Percentiles rank a stretch among this genome's conserved stretches.
Conservation (phyloP, 306 rosid genomes). For the Lathyrus oleraceus region DNA sequence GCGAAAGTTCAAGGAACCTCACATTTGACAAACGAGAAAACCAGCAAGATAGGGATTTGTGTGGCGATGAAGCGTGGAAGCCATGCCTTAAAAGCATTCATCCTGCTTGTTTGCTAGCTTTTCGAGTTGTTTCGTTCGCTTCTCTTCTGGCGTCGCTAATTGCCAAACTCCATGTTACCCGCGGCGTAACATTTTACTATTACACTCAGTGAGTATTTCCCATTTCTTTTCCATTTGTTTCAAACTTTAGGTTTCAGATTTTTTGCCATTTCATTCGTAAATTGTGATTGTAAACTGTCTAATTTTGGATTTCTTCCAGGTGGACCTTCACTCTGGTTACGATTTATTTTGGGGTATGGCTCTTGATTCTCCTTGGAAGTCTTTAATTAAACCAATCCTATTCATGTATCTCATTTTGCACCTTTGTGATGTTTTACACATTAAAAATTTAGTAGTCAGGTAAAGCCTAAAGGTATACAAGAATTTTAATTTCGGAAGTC, state of each 20-base stretch:
- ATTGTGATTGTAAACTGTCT: neutral
- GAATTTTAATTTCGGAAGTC: constrained; percentile 9
- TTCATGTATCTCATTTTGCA: constrained; percentile 6
- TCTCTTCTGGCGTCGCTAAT: constrained; percentile 50
- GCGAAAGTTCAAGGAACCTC: constrained; percentile 39
- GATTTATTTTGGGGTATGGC: constrained; percentile 69
- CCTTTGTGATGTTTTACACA: constrained; percentile 3
- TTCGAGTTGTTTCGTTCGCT: constrained; percentile 54
- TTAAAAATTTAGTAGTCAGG: neutral
- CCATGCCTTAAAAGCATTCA: constrained; percentile 70
- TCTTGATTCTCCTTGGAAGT: constrained; percentile 31
- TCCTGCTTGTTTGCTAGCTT: constrained; percentile 66
- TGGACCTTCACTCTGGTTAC: constrained; percentile 78
- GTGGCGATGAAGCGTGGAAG: constrained; percentile 65
- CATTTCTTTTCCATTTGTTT: neutral
- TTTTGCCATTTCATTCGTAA: neutral
- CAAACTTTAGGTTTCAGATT: neutral
- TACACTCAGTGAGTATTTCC: constrained; percentile 78
- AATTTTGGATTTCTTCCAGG: constrained; percentile 55
- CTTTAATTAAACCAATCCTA: constrained; percentile 15
- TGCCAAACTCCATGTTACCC: constrained; percentile 43
- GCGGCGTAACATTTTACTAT: constrained; percentile 50
- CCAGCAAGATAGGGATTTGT: constrained; percentile 37
- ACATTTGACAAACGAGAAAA: constrained; percentile 43
- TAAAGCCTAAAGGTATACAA: neutral